Conservation (phyloP, 345 rosid genomes). For the Dovyalis caffra region DNA sequence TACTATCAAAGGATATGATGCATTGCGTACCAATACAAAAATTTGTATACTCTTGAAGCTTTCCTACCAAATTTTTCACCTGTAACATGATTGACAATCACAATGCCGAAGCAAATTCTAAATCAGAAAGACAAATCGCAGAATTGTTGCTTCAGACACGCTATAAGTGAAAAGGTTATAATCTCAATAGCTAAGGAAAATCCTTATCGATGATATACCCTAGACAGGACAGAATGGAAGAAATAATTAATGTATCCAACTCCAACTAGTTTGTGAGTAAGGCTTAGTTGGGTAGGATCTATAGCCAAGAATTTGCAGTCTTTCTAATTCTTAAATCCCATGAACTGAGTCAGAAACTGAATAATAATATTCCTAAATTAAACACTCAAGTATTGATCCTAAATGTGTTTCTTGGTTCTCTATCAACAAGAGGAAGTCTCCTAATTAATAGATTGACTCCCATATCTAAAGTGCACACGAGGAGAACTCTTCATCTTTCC, state of each 20-base stretch:
- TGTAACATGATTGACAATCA: constrained; percentile 26
- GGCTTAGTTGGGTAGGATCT: not conserved
- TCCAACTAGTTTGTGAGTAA: not conserved
- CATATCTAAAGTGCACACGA: too few relatives aligned
- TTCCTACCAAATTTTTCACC: constrained; percentile 61
- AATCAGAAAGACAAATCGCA: constrained; percentile 1
- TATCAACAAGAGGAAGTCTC: too few relatives aligned
- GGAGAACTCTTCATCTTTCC: too few relatives aligned
- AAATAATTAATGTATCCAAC: not conserved
- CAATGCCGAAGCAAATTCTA: not conserved
- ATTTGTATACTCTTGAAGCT: constrained; percentile 56
- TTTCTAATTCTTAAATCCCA: too few relatives aligned
- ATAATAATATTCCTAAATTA: too few relatives aligned
- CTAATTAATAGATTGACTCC: too few relatives aligned
- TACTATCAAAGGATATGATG: not conserved
- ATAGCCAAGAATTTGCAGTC: too few relatives aligned
- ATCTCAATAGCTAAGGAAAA: not conserved
- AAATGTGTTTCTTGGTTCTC: too few relatives aligned
- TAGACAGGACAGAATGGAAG: not conserved
- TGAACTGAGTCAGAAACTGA: too few relatives aligned
- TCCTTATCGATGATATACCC: not conserved
- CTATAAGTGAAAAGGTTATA: not conserved
- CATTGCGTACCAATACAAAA: constrained; percentile 66
- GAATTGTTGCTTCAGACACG: too few relatives aligned
- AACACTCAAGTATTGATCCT: too few relatives aligned